Conservation (phyloP, 495 filamentous ascomycete genomes). For the Corynascus novoguineensis region DNA sequence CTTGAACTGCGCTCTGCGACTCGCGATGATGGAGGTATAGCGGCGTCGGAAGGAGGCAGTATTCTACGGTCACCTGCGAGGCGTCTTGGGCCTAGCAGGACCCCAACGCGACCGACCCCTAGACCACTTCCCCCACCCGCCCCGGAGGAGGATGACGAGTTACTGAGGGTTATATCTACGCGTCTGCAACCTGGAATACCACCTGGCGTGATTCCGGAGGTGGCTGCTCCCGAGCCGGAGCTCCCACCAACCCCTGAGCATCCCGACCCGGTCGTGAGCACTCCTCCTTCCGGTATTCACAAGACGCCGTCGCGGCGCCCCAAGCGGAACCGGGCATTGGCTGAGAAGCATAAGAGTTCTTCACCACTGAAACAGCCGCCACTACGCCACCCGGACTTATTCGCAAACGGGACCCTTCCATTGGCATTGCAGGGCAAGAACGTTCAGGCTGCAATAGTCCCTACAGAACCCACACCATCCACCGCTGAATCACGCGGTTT, state of each 20-base stretch:
- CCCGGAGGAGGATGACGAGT: conserved; percentile 40
- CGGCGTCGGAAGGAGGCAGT: conserved; percentile 35
- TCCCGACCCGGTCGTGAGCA: conserved; percentile 47
- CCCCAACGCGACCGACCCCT: conserved; percentile 32
- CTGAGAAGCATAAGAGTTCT: conserved; percentile 37
- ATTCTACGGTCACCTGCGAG: conserved; percentile 36
- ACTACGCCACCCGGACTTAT: background rate
- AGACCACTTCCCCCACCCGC: conserved; percentile 37
- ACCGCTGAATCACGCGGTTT: conserved; percentile 32
- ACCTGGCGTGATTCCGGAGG: conserved; percentile 35
- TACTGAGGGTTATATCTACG: conserved; percentile 39
- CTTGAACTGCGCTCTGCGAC: conserved; percentile 12
- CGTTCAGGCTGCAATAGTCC: background rate
- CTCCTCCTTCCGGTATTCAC: conserved; percentile 50
- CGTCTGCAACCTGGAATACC: conserved; percentile 32
- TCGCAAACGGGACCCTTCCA: background rate
- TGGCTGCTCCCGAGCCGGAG: conserved; percentile 51
- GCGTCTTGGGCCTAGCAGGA: conserved; percentile 21
- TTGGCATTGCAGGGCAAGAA: conserved; percentile 9
- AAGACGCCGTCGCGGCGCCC: conserved; percentile 45
- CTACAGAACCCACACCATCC: conserved; percentile 4
- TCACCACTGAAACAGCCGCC: conserved; percentile 44
- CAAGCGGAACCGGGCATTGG: conserved; percentile 35
- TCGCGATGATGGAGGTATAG: conserved; percentile 12
- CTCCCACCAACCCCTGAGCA: conserved; percentile 66